These are phyloP conservation scores for Populus nigra DNA, from an alignment of 345 rosid genomes.

Conservation along the genomic window DNA sequence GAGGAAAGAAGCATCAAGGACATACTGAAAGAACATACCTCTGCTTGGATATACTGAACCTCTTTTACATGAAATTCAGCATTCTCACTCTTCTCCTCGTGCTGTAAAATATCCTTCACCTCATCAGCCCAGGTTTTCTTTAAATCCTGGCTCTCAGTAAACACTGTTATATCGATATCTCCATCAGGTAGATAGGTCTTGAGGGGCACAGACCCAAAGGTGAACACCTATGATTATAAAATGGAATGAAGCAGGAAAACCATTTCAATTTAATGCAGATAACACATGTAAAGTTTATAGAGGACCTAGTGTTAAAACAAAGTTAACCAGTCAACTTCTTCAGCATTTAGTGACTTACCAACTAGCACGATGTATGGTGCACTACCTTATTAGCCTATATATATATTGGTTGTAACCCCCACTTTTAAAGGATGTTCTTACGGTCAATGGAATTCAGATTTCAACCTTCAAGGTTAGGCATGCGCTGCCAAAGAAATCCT, in stretches of 20 bases:
- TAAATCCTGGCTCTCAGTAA: constrained; percentile 46
- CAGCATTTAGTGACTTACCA: too few species aligned
- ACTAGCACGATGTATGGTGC: neutral
- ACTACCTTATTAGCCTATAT: too few species aligned
- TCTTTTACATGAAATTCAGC: constrained; percentile 85
- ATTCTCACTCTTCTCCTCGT: constrained; percentile 76
- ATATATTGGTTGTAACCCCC: too few species aligned
- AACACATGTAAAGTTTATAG: too few species aligned
- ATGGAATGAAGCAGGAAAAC: neutral
- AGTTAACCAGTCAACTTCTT: neutral
- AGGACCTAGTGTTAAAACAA: neutral
- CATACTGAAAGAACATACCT: constrained; percentile 40
- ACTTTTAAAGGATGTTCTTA: too few species aligned
- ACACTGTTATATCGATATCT: constrained; percentile 79
- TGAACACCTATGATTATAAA: constrained; percentile 51
- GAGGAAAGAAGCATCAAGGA: neutral
- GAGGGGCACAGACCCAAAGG: constrained; percentile 91
- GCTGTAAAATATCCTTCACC: constrained; percentile 75
- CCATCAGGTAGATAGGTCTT: constrained; percentile 96
- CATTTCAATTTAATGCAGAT: neutral
- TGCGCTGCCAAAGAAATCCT: too few species aligned
- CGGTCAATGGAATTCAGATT: too few species aligned
- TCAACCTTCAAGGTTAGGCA: too few species aligned
- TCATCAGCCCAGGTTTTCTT: constrained; percentile 85
- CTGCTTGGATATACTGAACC: constrained; percentile 94